Conservation (phyloP, 2,329 filamentous ascomycete genomes). For the Raffaelea deltoideospora region DNA sequence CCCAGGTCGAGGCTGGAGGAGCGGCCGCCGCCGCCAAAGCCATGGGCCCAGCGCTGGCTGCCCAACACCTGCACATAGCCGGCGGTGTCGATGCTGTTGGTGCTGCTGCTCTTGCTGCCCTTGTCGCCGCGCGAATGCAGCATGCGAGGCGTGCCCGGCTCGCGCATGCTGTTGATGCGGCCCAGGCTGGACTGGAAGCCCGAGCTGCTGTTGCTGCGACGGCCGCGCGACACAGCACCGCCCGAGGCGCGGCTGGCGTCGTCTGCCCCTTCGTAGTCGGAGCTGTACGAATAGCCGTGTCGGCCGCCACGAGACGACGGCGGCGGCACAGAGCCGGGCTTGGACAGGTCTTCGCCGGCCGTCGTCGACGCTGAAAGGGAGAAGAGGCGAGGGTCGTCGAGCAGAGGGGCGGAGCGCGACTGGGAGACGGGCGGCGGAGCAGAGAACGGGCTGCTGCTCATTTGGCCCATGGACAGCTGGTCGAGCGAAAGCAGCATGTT, state of each 20-base stretch:
- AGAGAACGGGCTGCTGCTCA: slow-evolving; percentile 15
- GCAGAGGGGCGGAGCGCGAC: slow-evolving; percentile 8
- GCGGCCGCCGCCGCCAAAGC: slow-evolving; percentile 33
- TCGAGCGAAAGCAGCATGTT: slow-evolving; percentile 93
- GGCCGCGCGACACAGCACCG: slow-evolving; percentile 37
- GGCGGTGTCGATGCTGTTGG: slow-evolving; percentile 49
- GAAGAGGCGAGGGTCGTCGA: slow-evolving; percentile 21
- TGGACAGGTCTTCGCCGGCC: slow-evolving; percentile 11
- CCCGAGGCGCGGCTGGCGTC: slow-evolving; percentile 38
- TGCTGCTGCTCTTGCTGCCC: slow-evolving; percentile 57
- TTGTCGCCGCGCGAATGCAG: slow-evolving; percentile 43
- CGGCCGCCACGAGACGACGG: slow-evolving; percentile 10
- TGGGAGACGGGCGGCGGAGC: slow-evolving; percentile 13
- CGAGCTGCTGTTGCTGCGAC: slow-evolving; percentile 69
- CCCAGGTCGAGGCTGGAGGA: slow-evolving; percentile 65
- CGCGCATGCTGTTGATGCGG: slow-evolving; percentile 48
- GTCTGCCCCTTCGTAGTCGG: slow-evolving; percentile 42
- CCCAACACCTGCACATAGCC: slow-evolving; percentile 43
- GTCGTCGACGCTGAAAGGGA: slow-evolving; percentile 12
- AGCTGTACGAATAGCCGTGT: slow-evolving; percentile 44
- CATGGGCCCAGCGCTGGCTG: slow-evolving; percentile 43
- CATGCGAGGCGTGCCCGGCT: slow-evolving; percentile 27
- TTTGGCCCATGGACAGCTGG: slow-evolving; percentile 50
- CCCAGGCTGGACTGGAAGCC: slow-evolving; percentile 47
- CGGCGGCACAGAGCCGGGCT: slow-evolving; percentile 2